Conservation (phyloP, 495 filamentous ascomycete genomes). For the Pyrenopolyporus hunteri region DNA sequence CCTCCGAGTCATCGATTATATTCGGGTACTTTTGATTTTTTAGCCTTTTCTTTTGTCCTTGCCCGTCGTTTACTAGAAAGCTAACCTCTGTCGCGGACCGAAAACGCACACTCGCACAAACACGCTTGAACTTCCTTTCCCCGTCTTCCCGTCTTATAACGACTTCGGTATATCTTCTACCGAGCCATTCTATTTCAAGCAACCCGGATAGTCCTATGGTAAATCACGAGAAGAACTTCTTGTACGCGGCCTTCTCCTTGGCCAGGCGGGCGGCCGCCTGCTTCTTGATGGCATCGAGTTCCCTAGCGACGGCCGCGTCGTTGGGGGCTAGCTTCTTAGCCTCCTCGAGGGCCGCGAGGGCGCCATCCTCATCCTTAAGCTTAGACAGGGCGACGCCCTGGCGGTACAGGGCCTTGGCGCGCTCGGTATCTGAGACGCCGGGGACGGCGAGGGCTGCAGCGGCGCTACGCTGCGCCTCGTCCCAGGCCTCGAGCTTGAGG, state of each 20-base stretch:
- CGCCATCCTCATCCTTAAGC: constrained; percentile 85
- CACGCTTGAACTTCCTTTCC: too few species aligned
- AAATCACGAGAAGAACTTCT: constrained; percentile 75
- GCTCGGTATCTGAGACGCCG: constrained; percentile 73
- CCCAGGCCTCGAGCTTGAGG: constrained; percentile 75
- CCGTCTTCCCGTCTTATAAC: too few species aligned
- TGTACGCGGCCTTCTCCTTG: constrained; percentile 88
- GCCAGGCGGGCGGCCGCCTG: constrained; percentile 70
- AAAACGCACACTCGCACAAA: too few species aligned
- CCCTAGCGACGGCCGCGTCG: constrained; percentile 76
- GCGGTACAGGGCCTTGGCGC: constrained; percentile 86
- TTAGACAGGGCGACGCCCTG: constrained; percentile 74
- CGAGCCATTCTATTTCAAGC: too few species aligned
- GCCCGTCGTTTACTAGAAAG: too few species aligned
- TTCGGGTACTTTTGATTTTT: too few species aligned
- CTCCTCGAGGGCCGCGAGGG: constrained; percentile 75
- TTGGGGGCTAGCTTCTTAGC: constrained; percentile 75
- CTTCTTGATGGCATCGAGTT: constrained; percentile 78
- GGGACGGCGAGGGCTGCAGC: constrained; percentile 73
- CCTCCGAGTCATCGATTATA: too few species aligned
- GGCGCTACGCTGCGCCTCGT: constrained; percentile 72
- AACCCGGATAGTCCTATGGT: too few species aligned
- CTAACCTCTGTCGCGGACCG: too few species aligned
- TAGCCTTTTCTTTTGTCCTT: too few species aligned
- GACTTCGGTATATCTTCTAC: too few species aligned